phyloP scores from a whole-genome alignment of 192 early-diverging fungal genomes.

The Podila epicladia region DNA sequence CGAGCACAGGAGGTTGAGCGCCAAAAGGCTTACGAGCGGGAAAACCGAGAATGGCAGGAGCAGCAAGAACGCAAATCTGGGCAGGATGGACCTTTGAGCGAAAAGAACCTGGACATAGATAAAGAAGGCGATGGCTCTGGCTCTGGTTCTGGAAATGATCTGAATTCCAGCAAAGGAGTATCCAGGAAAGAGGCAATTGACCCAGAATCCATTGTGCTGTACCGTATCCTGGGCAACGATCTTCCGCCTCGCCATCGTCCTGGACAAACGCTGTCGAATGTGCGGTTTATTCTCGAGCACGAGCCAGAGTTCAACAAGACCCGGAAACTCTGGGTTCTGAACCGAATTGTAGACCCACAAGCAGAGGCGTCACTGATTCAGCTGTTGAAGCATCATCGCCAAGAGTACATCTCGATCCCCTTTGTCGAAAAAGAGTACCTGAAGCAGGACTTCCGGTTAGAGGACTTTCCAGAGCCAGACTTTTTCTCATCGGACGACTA shows the following conservation, averaged over 20 bases:
- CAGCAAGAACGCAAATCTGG: background rate
- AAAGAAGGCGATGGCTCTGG: background rate
- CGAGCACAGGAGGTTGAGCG: conserved; percentile 40
- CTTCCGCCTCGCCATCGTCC: conserved; percentile 69
- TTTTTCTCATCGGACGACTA: conserved; percentile 72
- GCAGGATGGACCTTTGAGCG: background rate
- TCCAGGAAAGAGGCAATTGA: background rate
- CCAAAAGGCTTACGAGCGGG: conserved; percentile 14
- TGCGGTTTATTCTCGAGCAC: conserved; percentile 68
- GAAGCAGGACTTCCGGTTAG: conserved; percentile 64
- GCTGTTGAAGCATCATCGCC: conserved; percentile 57
- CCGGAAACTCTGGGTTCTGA: conserved; percentile 66
- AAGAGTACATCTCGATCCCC: conserved; percentile 66
- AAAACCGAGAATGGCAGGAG: conserved; percentile 5
- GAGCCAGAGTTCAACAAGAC: conserved; percentile 66
- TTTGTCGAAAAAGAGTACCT: conserved; percentile 64
- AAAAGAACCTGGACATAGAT: background rate
- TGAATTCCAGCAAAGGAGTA: background rate
- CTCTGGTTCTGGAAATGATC: background rate
- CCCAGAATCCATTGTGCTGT: conserved; percentile 55
- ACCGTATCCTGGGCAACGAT: conserved; percentile 71
- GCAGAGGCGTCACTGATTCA: conserved; percentile 64
- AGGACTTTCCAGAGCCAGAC: conserved; percentile 70
- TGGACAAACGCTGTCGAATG: conserved; percentile 68
- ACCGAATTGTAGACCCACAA: conserved; percentile 66